These are phyloP conservation scores for Aaosphaeria arxii DNA, from an alignment of 2,329 filamentous ascomycete species.

Conservation along the genomic window DNA sequence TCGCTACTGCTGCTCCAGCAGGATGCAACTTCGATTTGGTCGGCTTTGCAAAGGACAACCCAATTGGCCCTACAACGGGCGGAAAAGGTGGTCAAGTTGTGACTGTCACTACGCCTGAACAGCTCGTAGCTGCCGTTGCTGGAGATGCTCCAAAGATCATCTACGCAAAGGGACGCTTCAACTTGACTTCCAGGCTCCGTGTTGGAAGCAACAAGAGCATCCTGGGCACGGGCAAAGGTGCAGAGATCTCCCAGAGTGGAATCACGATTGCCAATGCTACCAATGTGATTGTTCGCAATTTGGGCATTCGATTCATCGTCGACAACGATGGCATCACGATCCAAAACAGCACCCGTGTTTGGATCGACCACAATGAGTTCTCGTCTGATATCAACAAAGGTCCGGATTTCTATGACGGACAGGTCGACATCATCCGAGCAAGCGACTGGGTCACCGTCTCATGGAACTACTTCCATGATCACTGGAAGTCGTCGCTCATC, in stretches of 20 bases:
- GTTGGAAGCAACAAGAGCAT: constrained; percentile 45
- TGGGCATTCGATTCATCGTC: constrained; percentile 57
- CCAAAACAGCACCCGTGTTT: constrained; percentile 53
- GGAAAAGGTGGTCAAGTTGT: constrained; percentile 25
- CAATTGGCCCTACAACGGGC: constrained; percentile 30
- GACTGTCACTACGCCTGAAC: constrained; percentile 23
- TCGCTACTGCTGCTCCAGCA: constrained; percentile 15
- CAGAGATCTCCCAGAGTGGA: constrained; percentile 45
- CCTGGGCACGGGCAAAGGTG: constrained; percentile 40
- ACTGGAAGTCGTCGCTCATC: constrained; percentile 61
- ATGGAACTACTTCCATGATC: constrained; percentile 53
- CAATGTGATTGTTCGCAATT: constrained; percentile 64
- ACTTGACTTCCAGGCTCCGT: constrained; percentile 41
- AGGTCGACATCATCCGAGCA: constrained; percentile 62
- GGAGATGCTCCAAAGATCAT: constrained; percentile 35
- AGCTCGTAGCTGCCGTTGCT: constrained; percentile 24
- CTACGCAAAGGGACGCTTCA: constrained; percentile 44
- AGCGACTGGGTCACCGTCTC: constrained; percentile 61
- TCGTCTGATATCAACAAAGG: constrained; percentile 61
- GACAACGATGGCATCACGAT: constrained; percentile 60
- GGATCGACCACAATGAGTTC: constrained; percentile 68
- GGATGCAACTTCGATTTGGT: constrained; percentile 24
- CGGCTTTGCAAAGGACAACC: constrained; percentile 33
- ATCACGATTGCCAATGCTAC: constrained; percentile 51
- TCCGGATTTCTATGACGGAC: constrained; percentile 64